A percentile compares a stretch with the other conserved stretches of the same genome.
Evolutionary conservation across 2,329 filamentous ascomycete genomes (phyloP).

Genomic region (Penicillium sp.): DNA sequence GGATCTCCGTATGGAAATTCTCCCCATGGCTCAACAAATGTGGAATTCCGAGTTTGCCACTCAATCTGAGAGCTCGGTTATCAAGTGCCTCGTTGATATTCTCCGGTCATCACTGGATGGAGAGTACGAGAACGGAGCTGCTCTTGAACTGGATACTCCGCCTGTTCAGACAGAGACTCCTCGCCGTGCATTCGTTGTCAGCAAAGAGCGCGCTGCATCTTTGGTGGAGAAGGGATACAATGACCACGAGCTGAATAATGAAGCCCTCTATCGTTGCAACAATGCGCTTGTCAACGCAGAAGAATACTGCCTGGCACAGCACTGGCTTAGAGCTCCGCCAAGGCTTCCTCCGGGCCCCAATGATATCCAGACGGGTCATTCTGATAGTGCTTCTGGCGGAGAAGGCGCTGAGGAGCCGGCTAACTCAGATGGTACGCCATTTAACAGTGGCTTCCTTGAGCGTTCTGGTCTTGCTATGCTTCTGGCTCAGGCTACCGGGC

Average conservation of each 20-base stretch:
- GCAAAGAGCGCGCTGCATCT: slow-evolving; percentile 50
- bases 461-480: slow-evolving; percentile 40
- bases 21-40: slow-evolving; percentile 75
- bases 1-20: slow-evolving; percentile 78
- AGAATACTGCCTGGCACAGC: slow-evolving; percentile 76
- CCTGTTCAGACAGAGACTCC: slow-evolving; percentile 51
- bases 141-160: slow-evolving; percentile 65
- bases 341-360: slow-evolving; percentile 69
- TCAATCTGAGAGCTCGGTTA: slow-evolving; percentile 74
- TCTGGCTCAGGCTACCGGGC: slow-evolving; percentile 35
- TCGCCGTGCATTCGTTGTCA: slow-evolving; percentile 58
- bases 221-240: slow-evolving; percentile 54
- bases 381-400: slow-evolving; percentile 32
- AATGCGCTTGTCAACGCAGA: slow-evolving; percentile 63
- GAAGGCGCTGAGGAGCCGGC: slow-evolving; percentile 36
- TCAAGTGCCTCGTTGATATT: slow-evolving; percentile 81
- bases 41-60: slow-evolving; percentile 88
- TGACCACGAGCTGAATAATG: slow-evolving; percentile 67
- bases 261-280: slow-evolving; percentile 83
- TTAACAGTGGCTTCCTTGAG: slow-evolving; percentile 32
- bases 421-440: slow-evolving; percentile 31
- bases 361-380: slow-evolving; percentile 51
- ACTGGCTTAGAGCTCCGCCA: slow-evolving; percentile 59
- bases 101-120: slow-evolving; percentile 76
- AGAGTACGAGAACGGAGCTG: slow-evolving; percentile 73